Percentiles rank a stretch among this genome's conserved stretches.
These are phyloP conservation scores for Candida sojae DNA, from an alignment of 1,139 yeast genomes.

Conservation along the genomic window DNA sequence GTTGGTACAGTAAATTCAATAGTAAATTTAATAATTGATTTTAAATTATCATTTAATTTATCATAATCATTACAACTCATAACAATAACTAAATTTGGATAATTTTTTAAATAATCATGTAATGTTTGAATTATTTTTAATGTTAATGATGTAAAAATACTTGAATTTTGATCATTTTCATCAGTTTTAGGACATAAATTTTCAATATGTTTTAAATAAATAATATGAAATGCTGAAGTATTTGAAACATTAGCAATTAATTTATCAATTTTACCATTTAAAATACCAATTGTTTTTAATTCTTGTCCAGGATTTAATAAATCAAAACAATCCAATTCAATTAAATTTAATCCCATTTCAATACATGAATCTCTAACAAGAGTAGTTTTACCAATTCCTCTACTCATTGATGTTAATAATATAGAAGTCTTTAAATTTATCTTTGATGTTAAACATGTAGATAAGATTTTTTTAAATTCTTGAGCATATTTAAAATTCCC, in stretches of 20 bases:
- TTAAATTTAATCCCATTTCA: conserved; percentile 66
- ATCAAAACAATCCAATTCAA: conserved; percentile 70
- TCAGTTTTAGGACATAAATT: conserved; percentile 69
- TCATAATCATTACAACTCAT: conserved; percentile 77
- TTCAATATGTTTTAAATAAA: conserved; percentile 75
- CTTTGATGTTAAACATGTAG: conserved; percentile 42
- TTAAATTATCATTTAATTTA: conserved; percentile 62
- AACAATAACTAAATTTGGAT: conserved; percentile 51
- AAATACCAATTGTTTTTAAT: conserved; percentile 73
- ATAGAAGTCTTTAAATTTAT: conserved; percentile 59
- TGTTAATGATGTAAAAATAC: conserved; percentile 54
- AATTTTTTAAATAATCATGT: conserved; percentile 48
- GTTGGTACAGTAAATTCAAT: conserved; percentile 74
- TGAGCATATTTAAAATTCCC: conserved; percentile 50
- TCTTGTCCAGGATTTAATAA: conserved; percentile 71
- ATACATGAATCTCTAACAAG: conserved; percentile 56
- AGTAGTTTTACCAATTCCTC: conserved; percentile 81
- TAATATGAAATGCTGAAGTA: conserved; percentile 36
- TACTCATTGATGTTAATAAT: conserved; percentile 64
- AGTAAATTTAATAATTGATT: conserved; percentile 77
- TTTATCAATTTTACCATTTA: conserved; percentile 76
- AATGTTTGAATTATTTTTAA: conserved; percentile 62
- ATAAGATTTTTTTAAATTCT: conserved; percentile 52
- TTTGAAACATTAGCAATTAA: conserved; percentile 24
- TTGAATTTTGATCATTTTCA: conserved; percentile 59